phyloP scores from a whole-genome alignment of 164 flowering plant genomes.

The Stephania yunnanensis region DNA sequence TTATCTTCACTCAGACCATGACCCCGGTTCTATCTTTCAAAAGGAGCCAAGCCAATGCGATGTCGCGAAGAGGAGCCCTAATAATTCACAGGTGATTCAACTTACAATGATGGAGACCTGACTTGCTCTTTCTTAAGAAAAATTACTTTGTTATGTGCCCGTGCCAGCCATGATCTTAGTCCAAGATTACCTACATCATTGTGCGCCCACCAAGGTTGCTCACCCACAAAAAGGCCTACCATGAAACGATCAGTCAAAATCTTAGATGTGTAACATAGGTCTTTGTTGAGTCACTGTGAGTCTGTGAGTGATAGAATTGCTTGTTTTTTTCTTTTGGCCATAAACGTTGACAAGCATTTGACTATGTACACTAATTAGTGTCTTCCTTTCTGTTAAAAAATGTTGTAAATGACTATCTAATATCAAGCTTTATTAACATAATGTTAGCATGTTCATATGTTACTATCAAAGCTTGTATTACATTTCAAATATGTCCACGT shows the following conservation, averaged over 20 bases:
- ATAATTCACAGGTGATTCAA: too few relatives aligned
- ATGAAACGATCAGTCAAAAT: not conserved
- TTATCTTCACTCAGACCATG: not conserved
- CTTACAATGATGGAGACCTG: too few relatives aligned
- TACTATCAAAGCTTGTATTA: not conserved
- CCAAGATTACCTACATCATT: too few relatives aligned
- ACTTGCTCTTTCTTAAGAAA: too few relatives aligned
- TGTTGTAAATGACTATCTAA: not conserved
- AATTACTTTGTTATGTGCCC: too few relatives aligned
- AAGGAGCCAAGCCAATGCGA: too few relatives aligned
- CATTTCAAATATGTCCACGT: conserved; percentile 1
- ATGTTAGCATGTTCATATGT: not conserved
- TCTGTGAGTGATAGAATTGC: not conserved
- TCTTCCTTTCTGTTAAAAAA: not conserved
- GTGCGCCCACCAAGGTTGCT: not conserved
- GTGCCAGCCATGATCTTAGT: too few relatives aligned
- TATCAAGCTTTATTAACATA: not conserved
- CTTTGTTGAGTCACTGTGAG: not conserved
- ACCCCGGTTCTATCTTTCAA: not conserved
- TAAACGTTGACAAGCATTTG: not conserved
- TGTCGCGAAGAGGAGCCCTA: too few relatives aligned
- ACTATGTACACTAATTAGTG: not conserved
- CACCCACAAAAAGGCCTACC: not conserved
- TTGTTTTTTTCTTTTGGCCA: too few relatives aligned
- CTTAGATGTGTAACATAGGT: not conserved